Evolutionary conservation across 2,329 filamentous ascomycete species (phyloP).

Genomic region (Epichloe coenophiala): DNA sequence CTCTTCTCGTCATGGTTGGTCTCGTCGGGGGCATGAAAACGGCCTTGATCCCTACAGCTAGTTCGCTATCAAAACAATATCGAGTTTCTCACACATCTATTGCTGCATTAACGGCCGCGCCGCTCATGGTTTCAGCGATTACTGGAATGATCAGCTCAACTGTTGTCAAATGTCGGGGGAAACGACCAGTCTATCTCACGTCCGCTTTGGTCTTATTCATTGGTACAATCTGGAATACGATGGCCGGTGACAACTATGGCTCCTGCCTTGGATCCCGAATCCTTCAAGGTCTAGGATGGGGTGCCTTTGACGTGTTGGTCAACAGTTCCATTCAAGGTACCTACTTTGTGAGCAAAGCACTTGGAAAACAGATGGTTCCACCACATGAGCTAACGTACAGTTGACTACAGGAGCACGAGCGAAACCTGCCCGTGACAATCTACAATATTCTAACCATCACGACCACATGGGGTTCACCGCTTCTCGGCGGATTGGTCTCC

Average conservation of each 20-base stretch:
- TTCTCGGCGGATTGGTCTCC: slow-evolving; percentile 38
- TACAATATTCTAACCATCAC: slow-evolving; percentile 30
- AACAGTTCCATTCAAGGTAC: slow-evolving; percentile 41
- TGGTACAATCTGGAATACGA: slow-evolving; percentile 37
- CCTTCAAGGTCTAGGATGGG: slow-evolving; percentile 45
- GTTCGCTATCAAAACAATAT: slow-evolving; percentile 28
- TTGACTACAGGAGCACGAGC: slow-evolving; percentile 33
- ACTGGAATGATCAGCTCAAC: slow-evolving; percentile 29
- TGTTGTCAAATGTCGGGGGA: slow-evolving; percentile 32
- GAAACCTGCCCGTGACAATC: slow-evolving; percentile 28
- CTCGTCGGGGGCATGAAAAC: slow-evolving; percentile 40
- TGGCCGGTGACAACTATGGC: slow-evolving; percentile 25
- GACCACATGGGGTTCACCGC: slow-evolving; percentile 39
- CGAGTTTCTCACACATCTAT: slow-evolving; percentile 32
- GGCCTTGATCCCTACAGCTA: slow-evolving; percentile 34
- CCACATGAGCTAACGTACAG: background rate
- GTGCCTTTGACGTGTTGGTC: slow-evolving; percentile 41
- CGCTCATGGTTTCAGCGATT: slow-evolving; percentile 35
- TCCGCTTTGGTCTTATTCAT: slow-evolving; percentile 32
- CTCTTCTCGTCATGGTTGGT: slow-evolving; percentile 32
- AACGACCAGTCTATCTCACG: slow-evolving; percentile 37
- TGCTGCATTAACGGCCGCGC: slow-evolving; percentile 37
- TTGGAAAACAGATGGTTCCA: too few species aligned
- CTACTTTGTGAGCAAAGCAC: slow-evolving; percentile 33
- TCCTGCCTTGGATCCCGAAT: slow-evolving; percentile 38